Conservation (phyloP, 192 early-diverging fungal genomes). For the Pilobolus umbonatus region DNA sequence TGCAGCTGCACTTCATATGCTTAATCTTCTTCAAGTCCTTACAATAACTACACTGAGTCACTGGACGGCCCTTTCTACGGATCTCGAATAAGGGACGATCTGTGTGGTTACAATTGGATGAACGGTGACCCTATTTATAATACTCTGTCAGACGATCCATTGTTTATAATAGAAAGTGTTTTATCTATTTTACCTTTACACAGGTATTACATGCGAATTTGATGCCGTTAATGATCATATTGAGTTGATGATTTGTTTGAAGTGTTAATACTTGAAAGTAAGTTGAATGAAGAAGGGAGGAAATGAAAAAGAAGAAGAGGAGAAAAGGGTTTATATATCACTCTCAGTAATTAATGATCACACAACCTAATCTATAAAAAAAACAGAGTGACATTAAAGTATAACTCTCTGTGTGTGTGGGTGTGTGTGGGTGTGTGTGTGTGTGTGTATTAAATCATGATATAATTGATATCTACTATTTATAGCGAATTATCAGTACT, state of each 20-base stretch:
- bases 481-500: no score
- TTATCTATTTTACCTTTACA: constrained; percentile 21
- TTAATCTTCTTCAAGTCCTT: constrained; percentile 59
- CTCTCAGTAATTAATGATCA: no score
- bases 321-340: constrained; percentile 2
- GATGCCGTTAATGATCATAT: constrained; percentile 25
- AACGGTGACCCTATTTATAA: constrained; percentile 28
- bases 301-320: neutral
- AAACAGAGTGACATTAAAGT: no score
- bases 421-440: no score
- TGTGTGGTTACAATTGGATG: constrained; percentile 31
- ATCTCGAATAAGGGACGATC: constrained; percentile 58
- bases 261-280: neutral
- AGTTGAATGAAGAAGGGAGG: neutral
- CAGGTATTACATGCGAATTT: constrained; percentile 33
- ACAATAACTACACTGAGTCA: constrained; percentile 63
- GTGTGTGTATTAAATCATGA: no score
- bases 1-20: constrained; percentile 60
- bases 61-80: constrained; percentile 64
- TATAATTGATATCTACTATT: no score
- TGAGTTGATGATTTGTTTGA: neutral
- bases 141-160: neutral
- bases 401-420: no score
- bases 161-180: neutral
- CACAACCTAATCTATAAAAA: no score